phyloP scores from a whole-genome alignment of 2,329 filamentous ascomycete species.

The Fusarium tupiense region DNA sequence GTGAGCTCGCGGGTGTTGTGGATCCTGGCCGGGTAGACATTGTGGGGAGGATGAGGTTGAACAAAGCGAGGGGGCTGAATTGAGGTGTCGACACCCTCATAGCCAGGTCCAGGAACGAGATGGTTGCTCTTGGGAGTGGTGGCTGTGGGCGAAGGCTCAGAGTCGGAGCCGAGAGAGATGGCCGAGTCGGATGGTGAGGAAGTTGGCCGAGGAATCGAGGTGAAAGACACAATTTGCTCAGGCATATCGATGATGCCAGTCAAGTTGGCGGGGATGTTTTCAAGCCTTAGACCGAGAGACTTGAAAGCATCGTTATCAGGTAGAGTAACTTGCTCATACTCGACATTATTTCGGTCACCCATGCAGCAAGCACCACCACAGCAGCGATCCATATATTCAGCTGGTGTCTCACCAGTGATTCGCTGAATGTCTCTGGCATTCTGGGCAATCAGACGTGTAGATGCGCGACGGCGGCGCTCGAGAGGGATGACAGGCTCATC shows the following conservation, averaged over 20 bases:
- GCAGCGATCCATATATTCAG: conserved; percentile 69
- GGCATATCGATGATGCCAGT: conserved; percentile 78
- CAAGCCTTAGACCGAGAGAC: conserved; percentile 80
- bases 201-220: conserved; percentile 59
- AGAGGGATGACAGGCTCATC: conserved; percentile 55
- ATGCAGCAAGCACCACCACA: conserved; percentile 73
- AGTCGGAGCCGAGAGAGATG: conserved; percentile 54
- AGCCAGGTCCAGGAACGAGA: conserved; percentile 47
- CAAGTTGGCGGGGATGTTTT: conserved; percentile 76
- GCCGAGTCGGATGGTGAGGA: conserved; percentile 59
- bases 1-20: conserved; percentile 88
- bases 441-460: conserved; percentile 73
- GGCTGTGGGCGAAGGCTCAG: conserved; percentile 31
- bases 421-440: conserved; percentile 70
- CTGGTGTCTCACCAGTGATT: conserved; percentile 71
- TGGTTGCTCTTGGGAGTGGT: conserved; percentile 26
- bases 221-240: conserved; percentile 77
- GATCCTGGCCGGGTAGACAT: conserved; percentile 90
- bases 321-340: conserved; percentile 63
- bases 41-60: conserved; percentile 91
- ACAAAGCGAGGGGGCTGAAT: conserved; percentile 88
- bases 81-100: conserved; percentile 61
- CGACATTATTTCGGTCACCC: conserved; percentile 57
- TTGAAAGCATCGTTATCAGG: conserved; percentile 89
- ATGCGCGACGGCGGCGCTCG: conserved; percentile 69